Base-by-base conservation (phyloP, 805 yeast genomes). In the Monosporozyma servazzii region DNA sequence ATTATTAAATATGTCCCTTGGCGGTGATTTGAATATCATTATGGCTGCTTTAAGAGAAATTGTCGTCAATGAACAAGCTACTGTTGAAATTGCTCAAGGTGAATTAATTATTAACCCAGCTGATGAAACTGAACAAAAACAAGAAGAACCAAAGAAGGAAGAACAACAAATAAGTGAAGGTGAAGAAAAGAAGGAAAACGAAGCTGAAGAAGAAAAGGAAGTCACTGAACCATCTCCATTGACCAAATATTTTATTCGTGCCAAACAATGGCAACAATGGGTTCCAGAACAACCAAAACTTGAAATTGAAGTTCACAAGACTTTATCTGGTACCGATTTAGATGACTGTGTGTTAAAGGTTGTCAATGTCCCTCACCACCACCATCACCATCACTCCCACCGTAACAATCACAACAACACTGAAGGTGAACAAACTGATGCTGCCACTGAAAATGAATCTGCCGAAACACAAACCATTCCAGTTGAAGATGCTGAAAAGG, bases 1-100 rank as follows among this genome's bases (percentile, higher is more conserved):
- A 50, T 49, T 91, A 58, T 56, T 56, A 11, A 79, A 82, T 64
- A 77, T 80, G 53, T 71, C 86, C 45, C 76, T 83, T 51, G 76
- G 73, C 48, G 66, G 66, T 48, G 67, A 65, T 47, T 48, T 53
- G 9, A 56, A 53, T 29, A 51, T 64, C 29, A 58, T 65, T 23
- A 43, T 65, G 51, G 66, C 65, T 50, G 66, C 70, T 11, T 53
- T 66, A 40, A 62, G 68, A 54, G 69, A 66, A 51, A 60, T 67
- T 45, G 65, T 63, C 10, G 56, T 56, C 27, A 63, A 65, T 51
- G 63, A 60, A 48, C 50, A 53, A 30, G 62, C 69, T 30, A 60
- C 64, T 10, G 64, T 64, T 20, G 66, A 64, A 36, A 54, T 64
- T 40, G 65, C 62, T 1, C 30, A 27, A 23, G 67, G 67, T 55